A percentile compares a stretch with the other conserved stretches of the same genome.
These are phyloP conservation scores for Copromyces sp. DNA, from an alignment of 495 filamentous ascomycete species.

Conservation along the genomic window DNA sequence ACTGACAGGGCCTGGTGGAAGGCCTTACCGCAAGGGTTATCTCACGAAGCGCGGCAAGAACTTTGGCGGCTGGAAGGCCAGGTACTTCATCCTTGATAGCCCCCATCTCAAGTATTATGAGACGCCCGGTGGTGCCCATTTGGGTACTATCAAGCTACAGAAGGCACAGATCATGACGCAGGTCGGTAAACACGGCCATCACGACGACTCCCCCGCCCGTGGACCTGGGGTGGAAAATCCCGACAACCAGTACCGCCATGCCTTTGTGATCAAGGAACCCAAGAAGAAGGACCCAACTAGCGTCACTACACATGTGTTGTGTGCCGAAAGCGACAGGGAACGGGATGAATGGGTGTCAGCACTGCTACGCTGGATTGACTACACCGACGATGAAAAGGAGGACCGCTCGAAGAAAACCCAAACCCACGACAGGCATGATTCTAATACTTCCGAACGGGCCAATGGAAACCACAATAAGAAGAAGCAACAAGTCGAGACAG, in stretches of 20 bases:
- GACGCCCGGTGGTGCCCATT: slow-evolving; percentile 70
- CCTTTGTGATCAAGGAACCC: slow-evolving; percentile 87
- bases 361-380: slow-evolving; percentile 83
- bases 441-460: slow-evolving; percentile 21
- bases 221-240: slow-evolving; percentile 51
- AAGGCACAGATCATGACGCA: slow-evolving; percentile 89
- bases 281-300: slow-evolving; percentile 92
- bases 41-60: slow-evolving; percentile 95
- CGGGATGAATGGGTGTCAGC: slow-evolving; percentile 90
- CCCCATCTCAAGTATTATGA: slow-evolving; percentile 89
- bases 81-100: slow-evolving; percentile 87
- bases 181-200: slow-evolving; percentile 79
- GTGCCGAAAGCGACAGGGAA: slow-evolving; percentile 88
- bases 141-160: slow-evolving; percentile 86
- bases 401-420: slow-evolving; percentile 22
- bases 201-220: slow-evolving; percentile 53
- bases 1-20: slow-evolving; percentile 47
- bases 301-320: slow-evolving; percentile 87
- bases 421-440: slow-evolving; percentile 25
- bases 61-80: slow-evolving; percentile 97
- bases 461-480: slow-evolving; percentile 39
- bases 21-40: slow-evolving; percentile 77
- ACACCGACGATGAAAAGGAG: slow-evolving; percentile 49
- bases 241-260: slow-evolving; percentile 96
- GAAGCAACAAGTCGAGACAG: slow-evolving; percentile 30